Evolutionary conservation across 2,329 filamentous ascomycete species (phyloP).

Genomic region (Trichoderma sp.): DNA sequence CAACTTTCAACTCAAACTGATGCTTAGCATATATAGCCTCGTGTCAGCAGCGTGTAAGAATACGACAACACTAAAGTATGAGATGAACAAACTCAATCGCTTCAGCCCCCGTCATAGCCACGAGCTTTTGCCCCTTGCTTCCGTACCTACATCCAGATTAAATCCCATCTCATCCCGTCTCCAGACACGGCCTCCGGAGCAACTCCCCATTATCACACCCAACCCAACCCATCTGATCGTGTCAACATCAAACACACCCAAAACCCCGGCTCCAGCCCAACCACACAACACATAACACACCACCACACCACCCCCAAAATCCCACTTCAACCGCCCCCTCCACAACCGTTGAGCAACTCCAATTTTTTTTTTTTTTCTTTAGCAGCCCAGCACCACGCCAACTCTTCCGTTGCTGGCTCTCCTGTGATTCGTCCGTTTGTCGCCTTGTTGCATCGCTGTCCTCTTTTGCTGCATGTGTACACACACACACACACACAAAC

Average conservation of each 20-base stretch:
- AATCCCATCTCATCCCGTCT: neutral
- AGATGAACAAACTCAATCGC: neutral
- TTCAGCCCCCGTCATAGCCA: too few species aligned
- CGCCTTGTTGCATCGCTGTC: conserved; percentile 18
- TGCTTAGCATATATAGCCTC: neutral
- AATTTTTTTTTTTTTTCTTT: neutral
- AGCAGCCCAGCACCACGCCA: neutral
- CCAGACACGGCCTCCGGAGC: conserved; percentile 21
- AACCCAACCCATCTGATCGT: neutral
- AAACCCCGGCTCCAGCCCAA: neutral
- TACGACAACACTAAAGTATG: neutral
- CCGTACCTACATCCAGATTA: neutral
- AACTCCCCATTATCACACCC: neutral
- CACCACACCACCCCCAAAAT: too few species aligned
- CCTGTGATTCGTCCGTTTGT: neutral
- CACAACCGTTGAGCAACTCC: neutral
- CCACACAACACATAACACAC: too few species aligned
- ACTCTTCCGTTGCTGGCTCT: neutral
- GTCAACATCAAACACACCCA: neutral
- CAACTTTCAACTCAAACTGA: neutral
- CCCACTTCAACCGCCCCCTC: too few species aligned
- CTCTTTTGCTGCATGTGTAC: neutral
- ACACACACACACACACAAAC: conserved; percentile 5
- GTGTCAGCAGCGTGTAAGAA: neutral
- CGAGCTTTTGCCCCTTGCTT: too few species aligned